These are phyloP conservation scores for Moricandia moricandioides DNA, from an alignment of 345 rosid species.

Conservation along the genomic window DNA sequence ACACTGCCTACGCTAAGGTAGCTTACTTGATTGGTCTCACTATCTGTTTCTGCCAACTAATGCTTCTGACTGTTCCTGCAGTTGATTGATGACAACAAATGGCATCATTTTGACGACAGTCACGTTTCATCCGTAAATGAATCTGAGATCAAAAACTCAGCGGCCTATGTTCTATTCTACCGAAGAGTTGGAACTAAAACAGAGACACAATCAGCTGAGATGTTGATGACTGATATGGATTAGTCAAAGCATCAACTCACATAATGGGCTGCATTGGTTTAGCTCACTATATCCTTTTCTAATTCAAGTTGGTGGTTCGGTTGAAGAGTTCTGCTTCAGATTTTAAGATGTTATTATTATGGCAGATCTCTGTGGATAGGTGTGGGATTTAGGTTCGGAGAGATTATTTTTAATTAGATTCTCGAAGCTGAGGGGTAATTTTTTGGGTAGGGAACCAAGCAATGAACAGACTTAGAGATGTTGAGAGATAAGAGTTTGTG, in stretches of 20 bases:
- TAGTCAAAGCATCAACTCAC: background rate
- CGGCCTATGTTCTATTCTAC: constrained; percentile 87
- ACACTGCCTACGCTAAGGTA: constrained; percentile 97
- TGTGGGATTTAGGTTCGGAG: background rate
- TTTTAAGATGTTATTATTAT: background rate
- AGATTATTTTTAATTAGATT: background rate
- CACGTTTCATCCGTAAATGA: constrained; percentile 70
- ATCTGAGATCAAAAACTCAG: constrained; percentile 69
- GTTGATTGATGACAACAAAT: constrained; percentile 86
- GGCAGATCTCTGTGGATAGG: background rate
- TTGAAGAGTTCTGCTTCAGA: constrained; percentile 9
- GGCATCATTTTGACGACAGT: constrained; percentile 94
- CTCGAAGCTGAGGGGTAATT: constrained; percentile 4
- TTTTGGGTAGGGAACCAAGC: constrained; percentile 18
- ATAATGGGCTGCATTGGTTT: background rate
- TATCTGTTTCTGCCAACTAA: background rate
- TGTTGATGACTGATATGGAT: background rate
- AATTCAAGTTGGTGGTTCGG: constrained; percentile 7
- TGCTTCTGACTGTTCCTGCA: constrained; percentile 34
- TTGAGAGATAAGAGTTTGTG: background rate
- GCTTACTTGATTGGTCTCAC: background rate
- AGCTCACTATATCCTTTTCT: constrained; percentile 13
- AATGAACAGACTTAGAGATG: background rate
- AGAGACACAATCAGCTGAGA: background rate
- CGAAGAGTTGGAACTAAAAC: constrained; percentile 46